Conservation (phyloP, 192 early-diverging fungal genomes). For the Gonapodya prolifera region DNA sequence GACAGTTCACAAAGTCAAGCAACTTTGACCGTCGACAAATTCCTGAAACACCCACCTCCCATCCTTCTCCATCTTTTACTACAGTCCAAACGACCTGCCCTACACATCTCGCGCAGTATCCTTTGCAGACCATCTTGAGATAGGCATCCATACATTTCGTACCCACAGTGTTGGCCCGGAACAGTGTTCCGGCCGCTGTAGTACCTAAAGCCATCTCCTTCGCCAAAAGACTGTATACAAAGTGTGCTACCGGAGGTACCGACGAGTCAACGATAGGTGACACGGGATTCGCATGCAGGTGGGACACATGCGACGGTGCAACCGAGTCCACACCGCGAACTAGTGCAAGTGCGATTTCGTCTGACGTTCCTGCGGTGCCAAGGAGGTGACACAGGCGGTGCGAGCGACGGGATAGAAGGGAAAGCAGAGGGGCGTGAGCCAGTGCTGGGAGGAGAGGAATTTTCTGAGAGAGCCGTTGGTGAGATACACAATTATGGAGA, state of each 20-base stretch:
- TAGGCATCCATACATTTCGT: background rate
- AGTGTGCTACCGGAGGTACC: background rate
- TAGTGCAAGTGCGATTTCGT: background rate
- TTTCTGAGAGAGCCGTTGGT: background rate
- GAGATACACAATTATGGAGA: too few relatives aligned
- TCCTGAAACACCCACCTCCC: background rate
- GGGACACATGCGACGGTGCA: too few relatives aligned
- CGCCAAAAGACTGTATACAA: background rate
- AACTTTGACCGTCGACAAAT: background rate
- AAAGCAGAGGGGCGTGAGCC: background rate
- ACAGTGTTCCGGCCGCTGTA: background rate
- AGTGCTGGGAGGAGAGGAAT: background rate
- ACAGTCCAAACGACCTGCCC: background rate
- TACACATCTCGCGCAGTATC: background rate
- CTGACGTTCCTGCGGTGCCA: background rate
- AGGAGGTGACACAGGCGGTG: background rate
- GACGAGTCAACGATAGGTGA: background rate
- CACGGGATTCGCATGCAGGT: background rate
- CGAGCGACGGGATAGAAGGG: background rate
- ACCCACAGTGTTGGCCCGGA: background rate
- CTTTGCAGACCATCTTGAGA: background rate
- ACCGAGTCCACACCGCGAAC: background rate
- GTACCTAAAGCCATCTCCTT: background rate
- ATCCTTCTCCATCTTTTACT: background rate
- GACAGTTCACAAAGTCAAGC: background rate